Conservation (phyloP, 768 basidiomycete species). For the Hypsizygus marmoreus region DNA sequence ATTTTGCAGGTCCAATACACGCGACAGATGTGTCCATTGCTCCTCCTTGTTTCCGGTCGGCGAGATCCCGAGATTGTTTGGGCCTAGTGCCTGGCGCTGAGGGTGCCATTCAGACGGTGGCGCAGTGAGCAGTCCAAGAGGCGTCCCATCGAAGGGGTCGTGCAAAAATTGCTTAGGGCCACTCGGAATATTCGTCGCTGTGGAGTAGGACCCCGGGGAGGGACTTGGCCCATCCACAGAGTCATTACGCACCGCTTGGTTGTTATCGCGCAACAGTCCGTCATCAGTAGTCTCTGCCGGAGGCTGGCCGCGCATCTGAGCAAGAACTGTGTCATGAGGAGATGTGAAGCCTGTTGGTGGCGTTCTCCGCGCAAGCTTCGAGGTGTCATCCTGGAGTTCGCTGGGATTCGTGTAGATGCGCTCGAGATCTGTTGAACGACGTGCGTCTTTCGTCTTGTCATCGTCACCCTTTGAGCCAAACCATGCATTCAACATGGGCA, state of each 20-base stretch:
- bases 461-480: not conserved
- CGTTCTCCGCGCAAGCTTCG: not conserved
- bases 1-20: slow-evolving; percentile 71
- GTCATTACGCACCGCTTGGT: slow-evolving; percentile 1
- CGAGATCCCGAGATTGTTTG: too few relatives aligned
- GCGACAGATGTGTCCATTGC: slow-evolving; percentile 68
- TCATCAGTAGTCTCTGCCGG: slow-evolving; percentile 12
- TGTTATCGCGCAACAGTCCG: slow-evolving; percentile 10
- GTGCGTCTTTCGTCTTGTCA: not conserved
- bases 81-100: too few relatives aligned
- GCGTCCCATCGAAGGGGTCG: slow-evolving; percentile 52
- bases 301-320: slow-evolving; percentile 45
- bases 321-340: slow-evolving; percentile 66
- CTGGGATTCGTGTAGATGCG: not conserved
- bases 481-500: too few relatives aligned
- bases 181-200: slow-evolving; percentile 6
- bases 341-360: slow-evolving; percentile 36
- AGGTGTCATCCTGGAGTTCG: slow-evolving; percentile 1
- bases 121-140: slow-evolving; percentile 37
- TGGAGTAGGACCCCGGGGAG: slow-evolving; percentile 1
- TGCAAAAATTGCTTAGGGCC: slow-evolving; percentile 22
- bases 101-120: slow-evolving; percentile 13
- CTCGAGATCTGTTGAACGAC: not conserved
- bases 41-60: slow-evolving; percentile 47
- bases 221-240: not conserved